Conservation (phyloP, 2,329 filamentous ascomycete species). For the Aspergillus brunneoviolaceus region DNA sequence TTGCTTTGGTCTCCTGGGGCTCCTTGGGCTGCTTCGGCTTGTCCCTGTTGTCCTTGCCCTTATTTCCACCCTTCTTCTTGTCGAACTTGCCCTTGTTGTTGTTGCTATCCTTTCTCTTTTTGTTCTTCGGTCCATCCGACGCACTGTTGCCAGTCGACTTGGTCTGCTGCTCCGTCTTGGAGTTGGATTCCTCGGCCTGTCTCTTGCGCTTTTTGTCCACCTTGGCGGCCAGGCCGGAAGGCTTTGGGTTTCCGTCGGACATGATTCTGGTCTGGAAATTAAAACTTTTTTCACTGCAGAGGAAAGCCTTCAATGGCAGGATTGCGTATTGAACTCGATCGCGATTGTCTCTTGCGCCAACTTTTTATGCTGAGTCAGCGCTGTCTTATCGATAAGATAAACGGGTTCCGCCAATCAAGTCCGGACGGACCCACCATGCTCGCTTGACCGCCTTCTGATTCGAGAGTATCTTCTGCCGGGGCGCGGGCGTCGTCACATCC, state of each 20-base stretch:
- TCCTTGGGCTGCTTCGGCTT: constrained; percentile 21
- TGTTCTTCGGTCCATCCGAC: constrained; percentile 32
- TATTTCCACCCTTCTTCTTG: neutral
- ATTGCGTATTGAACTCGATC: neutral
- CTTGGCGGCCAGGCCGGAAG: constrained; percentile 32
- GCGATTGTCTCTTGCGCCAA: constrained; percentile 6
- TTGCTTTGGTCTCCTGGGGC: constrained; percentile 29
- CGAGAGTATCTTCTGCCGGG: neutral
- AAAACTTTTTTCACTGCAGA: neutral
- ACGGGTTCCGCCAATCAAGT: constrained; percentile 4
- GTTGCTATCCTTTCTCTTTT: constrained; percentile 26
- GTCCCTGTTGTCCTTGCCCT: constrained; percentile 22
- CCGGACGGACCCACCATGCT: neutral
- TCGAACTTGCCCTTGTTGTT: constrained; percentile 17
- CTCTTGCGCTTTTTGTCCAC: constrained; percentile 44
- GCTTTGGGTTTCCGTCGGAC: constrained; percentile 19
- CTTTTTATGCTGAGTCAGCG: constrained; percentile 21
- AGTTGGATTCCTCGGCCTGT: constrained; percentile 34
- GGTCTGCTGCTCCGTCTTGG: constrained; percentile 27
- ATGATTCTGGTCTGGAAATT: constrained; percentile 6
- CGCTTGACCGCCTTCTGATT: neutral
- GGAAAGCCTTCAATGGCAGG: constrained; percentile 1
- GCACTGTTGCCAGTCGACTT: constrained; percentile 20
- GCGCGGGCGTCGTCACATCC: neutral
- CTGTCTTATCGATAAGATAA: constrained; percentile 20